These are phyloP conservation scores for Auricularia cornea DNA, from an alignment of 768 basidiomycete genomes.

Conservation along the genomic window DNA sequence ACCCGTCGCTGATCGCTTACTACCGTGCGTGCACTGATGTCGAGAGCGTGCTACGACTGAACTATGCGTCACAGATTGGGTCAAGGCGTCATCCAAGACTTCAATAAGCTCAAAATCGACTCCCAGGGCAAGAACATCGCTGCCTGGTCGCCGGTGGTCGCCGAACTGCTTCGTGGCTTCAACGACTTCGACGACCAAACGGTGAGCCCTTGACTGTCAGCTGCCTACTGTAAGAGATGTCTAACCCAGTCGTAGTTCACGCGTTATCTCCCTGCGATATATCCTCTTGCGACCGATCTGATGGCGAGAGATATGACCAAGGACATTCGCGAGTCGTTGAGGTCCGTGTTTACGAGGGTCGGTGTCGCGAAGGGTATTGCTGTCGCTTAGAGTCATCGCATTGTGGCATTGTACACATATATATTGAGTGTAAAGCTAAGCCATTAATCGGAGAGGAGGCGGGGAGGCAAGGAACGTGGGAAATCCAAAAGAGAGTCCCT, in stretches of 20 bases:
- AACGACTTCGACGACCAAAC: conserved; percentile 84
- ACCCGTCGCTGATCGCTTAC: conserved; percentile 64
- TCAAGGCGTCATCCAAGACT: conserved; percentile 82
- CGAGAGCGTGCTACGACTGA: conserved; percentile 2
- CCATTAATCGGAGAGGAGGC: not conserved
- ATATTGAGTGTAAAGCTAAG: conserved; percentile 1
- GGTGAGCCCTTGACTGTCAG: conserved; percentile 41
- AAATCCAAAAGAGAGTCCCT: conserved; percentile 9
- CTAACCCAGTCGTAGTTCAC: conserved; percentile 53
- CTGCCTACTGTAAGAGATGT: not conserved
- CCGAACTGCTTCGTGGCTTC: conserved; percentile 86
- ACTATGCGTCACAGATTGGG: conserved; percentile 50
- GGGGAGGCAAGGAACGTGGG: not conserved
- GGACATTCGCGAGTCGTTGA: conserved; percentile 74
- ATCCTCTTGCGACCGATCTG: conserved; percentile 81
- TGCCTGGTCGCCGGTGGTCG: conserved; percentile 99
- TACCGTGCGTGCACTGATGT: conserved; percentile 45
- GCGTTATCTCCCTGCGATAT: conserved; percentile 81
- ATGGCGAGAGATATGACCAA: conserved; percentile 73
- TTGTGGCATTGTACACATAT: conserved; percentile 8
- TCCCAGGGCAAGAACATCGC: conserved; percentile 91
- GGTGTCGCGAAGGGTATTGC: conserved; percentile 65
- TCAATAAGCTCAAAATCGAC: conserved; percentile 79
- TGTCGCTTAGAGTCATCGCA: conserved; percentile 40
- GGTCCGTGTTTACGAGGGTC: conserved; percentile 73